Percentiles rank a stretch among this genome's conserved stretches.
Evolutionary conservation across 345 rosid genomes (phyloP).

Genomic region (Raphanus raphanistrum): DNA sequence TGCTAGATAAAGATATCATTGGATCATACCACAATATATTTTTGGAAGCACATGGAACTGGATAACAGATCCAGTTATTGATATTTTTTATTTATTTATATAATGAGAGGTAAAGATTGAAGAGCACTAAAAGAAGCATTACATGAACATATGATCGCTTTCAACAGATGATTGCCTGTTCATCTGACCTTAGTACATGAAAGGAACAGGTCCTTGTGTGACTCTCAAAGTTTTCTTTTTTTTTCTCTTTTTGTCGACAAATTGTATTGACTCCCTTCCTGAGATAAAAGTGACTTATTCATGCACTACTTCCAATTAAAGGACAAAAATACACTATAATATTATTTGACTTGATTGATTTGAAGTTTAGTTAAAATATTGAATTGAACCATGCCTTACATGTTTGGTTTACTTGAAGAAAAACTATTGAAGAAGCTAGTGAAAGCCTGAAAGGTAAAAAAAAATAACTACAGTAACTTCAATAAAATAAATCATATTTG

Average conservation of each 20-base stretch:
- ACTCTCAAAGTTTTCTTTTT: not conserved
- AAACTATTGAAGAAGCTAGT: not conserved
- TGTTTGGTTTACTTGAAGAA: too few species aligned
- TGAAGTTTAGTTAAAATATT: slow-evolving; percentile 15
- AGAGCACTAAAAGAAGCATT: slow-evolving; percentile 42
- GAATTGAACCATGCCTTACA: slow-evolving; percentile 20
- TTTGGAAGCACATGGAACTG: slow-evolving; percentile 43
- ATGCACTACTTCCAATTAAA: not conserved
- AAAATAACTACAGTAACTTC: slow-evolving; percentile 9
- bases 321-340: not conserved
- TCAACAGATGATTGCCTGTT: slow-evolving; percentile 36
- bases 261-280: not conserved
- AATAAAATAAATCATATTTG: slow-evolving; percentile 12
- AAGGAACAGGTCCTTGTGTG: slow-evolving; percentile 20
- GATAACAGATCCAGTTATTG: slow-evolving; percentile 39
- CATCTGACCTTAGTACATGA: slow-evolving; percentile 42
- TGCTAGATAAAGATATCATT: not conserved
- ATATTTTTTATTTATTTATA: not conserved
- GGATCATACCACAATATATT: slow-evolving; percentile 24
- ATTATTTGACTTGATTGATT: slow-evolving; percentile 34
- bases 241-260: slow-evolving; percentile 14
- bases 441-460: too few species aligned
- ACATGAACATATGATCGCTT: slow-evolving; percentile 37
- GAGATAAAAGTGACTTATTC: not conserved
- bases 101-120: slow-evolving; percentile 3